phyloP scores from a whole-genome alignment of 768 basidiomycete species.

The Lactarius sanguifluus region DNA sequence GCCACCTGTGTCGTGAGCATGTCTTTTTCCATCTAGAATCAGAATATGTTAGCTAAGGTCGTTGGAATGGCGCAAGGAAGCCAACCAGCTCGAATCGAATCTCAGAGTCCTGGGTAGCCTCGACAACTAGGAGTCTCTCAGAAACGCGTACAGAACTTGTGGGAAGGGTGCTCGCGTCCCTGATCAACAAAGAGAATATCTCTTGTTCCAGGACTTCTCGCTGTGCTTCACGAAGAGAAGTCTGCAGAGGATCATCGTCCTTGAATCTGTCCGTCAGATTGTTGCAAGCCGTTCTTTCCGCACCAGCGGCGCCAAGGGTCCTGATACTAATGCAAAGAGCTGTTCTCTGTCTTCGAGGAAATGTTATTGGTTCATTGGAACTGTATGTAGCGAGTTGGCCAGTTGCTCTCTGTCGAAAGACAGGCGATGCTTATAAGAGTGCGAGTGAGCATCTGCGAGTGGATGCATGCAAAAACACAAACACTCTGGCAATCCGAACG shows the following conservation, averaged over 20 bases:
- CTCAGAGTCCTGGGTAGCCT: conserved; percentile 69
- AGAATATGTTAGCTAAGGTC: neutral
- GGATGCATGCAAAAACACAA: conserved; percentile 34
- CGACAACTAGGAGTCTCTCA: conserved; percentile 72
- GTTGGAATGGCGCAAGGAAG: neutral
- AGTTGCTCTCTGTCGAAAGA: conserved; percentile 68
- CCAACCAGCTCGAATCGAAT: conserved; percentile 73
- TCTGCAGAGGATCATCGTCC: conserved; percentile 40
- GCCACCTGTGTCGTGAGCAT: conserved; percentile 8
- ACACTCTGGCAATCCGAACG: conserved; percentile 84
- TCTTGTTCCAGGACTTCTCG: conserved; percentile 78
- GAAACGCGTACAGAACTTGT: conserved; percentile 77
- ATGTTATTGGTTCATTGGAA: conserved; percentile 23
- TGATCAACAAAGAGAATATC: conserved; percentile 70
- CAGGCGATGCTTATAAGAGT: conserved; percentile 51
- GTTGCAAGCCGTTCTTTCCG: conserved; percentile 17
- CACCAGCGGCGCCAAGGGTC: conserved; percentile 38
- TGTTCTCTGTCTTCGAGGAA: conserved; percentile 58
- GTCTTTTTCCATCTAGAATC: conserved; percentile 35
- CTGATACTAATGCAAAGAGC: conserved; percentile 62
- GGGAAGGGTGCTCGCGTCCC: conserved; percentile 73
- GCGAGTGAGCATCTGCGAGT: conserved; percentile 18
- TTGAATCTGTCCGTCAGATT: neutral
- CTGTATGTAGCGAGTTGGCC: conserved; percentile 60
- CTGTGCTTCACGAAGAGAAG: conserved; percentile 57